Percentiles rank a stretch among this genome's conserved stretches.
Evolutionary conservation across 1,139 yeast species (phyloP).

Genomic region (Suhomyces anneliseae): DNA sequence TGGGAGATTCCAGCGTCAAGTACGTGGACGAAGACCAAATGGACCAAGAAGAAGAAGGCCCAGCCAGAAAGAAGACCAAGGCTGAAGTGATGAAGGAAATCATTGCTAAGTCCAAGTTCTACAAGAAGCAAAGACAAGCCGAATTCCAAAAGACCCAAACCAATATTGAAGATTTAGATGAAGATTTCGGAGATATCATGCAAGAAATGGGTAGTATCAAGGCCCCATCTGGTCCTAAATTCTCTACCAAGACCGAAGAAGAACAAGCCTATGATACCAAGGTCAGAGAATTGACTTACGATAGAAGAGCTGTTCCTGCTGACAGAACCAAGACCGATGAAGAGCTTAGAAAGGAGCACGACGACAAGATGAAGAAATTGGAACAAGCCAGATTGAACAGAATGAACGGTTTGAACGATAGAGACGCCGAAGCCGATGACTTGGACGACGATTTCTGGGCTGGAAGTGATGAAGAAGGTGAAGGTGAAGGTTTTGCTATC

Average conservation of each 20-base stretch:
- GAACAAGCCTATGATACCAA: conserved; percentile 70
- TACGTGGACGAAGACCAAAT: conserved; percentile 38
- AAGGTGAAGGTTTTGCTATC: conserved; percentile 39
- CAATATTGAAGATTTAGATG: conserved; percentile 75
- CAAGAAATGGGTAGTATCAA: conserved; percentile 44
- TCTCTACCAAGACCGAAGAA: conserved; percentile 36
- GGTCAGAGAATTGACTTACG: conserved; percentile 78
- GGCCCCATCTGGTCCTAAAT: conserved; percentile 18
- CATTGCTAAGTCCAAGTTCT: conserved; percentile 89
- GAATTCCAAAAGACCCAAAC: conserved; percentile 70
- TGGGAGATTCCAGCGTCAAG: conserved; percentile 20
- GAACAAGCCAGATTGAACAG: conserved; percentile 78
- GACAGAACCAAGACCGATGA: conserved; percentile 92
- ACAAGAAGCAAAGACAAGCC: conserved; percentile 85
- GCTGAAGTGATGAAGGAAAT: conserved; percentile 97
- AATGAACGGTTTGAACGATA: conserved; percentile 73
- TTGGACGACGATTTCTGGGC: conserved; percentile 61
- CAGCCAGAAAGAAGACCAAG: conserved; percentile 73
- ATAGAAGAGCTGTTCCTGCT: conserved; percentile 91
- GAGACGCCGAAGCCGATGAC: conserved; percentile 67
- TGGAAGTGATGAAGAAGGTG: conserved; percentile 53
- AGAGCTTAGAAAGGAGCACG: conserved; percentile 70
- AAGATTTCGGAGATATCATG: conserved; percentile 75
- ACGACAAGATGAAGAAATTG: conserved; percentile 62
- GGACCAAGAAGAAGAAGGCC: conserved; percentile 23